Conservation (phyloP, 305 asterid species). For the Coffea humblotiana region DNA sequence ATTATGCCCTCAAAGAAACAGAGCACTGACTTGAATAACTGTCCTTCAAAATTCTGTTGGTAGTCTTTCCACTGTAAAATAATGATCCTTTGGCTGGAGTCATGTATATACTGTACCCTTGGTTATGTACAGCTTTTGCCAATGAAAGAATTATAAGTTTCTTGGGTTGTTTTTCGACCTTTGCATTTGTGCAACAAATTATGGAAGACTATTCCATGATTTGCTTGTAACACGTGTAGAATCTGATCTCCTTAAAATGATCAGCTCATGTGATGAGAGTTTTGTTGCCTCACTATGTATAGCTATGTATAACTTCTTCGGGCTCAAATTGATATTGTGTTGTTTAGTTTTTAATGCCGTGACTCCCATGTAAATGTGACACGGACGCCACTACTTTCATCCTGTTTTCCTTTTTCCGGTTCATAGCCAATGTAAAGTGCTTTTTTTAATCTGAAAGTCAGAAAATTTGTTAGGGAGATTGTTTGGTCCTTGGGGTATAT, state of each 20-base stretch:
- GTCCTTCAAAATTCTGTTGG: neutral
- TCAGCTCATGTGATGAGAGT: neutral
- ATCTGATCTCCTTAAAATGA: neutral
- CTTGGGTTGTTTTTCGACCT: neutral
- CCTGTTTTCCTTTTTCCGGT: neutral
- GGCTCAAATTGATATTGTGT: neutral
- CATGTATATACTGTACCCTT: constrained; percentile 7
- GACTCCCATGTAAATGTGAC: neutral
- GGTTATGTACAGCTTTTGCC: neutral
- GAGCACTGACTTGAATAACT: neutral
- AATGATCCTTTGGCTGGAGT: neutral
- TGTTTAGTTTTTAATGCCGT: neutral
- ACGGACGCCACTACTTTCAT: neutral
- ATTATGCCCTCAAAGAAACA: neutral
- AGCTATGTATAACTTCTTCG: neutral
- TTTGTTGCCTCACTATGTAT: neutral
- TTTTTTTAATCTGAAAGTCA: no score
- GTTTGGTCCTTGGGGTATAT: no score
- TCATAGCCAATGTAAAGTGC: neutral
- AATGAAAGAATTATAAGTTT: neutral
- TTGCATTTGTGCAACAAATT: neutral
- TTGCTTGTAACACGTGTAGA: neutral
- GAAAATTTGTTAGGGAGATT: no score
- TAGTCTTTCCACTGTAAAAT: neutral
- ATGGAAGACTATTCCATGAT: neutral